Evolutionary conservation across 306 rosid genomes (phyloP), one percentile per base, ranked within the genome.

Genomic region (Quercus glauca): DNA sequence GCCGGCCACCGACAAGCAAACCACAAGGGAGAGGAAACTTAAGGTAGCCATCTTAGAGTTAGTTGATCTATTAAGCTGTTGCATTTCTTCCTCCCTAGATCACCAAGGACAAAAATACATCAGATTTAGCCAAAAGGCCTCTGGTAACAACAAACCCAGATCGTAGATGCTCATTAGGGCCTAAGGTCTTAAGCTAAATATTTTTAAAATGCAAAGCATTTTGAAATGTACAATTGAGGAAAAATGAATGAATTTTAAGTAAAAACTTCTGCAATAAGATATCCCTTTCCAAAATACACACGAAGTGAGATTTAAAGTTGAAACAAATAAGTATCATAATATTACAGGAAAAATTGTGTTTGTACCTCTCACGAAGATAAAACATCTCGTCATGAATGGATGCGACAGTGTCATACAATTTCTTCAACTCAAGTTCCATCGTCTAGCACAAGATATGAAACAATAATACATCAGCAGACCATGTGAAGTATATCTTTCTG

Each of bases 311-410:
- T 53, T 55, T 56, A 33, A 49, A 65, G 70, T 17, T 37, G 76
- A 74, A 76, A n/a, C 79, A 79, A 81, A 74, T 28, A 26, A 53
- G 56, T 13, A 14, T 12, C 49, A 73, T 65, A 13, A 49, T 20
- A 20, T 69, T 23, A 18, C 5, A 20, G 55, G 75, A 58, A 73
- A 55, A 60, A 77, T 5, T 61, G 43, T 64, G 51, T 59, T 25
- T 53, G 57, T 87, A 95, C 98, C 99, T 95, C 82, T 91, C 99
- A 56, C 98, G 98, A 59, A 95, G 99, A 83, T 88, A 88, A 83
- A 92, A 93, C 97, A 95, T 95, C 93, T 95, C 99, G 2, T 95
- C 97, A 13, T 95, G 99, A 78, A 95, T 90, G 71, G 91, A 88
- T 74, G 71, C 0, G 69, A 95, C 91, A 8, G 93, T 85, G 57